Evolutionary conservation across 352 stramenopile genomes (phyloP).

Genomic region (Salisapilia sapeloensis): DNA sequence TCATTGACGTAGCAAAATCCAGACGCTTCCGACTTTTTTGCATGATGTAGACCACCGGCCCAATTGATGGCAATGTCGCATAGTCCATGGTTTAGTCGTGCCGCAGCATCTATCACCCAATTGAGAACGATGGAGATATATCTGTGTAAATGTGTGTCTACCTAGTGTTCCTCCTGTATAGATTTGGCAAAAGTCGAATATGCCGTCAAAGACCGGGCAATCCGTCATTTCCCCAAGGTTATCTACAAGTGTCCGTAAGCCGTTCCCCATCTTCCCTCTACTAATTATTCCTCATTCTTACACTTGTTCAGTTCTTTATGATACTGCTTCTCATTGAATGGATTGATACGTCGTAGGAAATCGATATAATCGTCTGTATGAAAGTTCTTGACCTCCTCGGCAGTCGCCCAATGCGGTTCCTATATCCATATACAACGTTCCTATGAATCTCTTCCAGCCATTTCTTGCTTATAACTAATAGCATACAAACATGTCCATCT

Average conservation of each 20-base stretch:
- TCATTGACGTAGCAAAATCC: constrained; percentile 91
- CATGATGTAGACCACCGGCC: constrained; percentile 88
- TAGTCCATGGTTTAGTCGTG: constrained; percentile 79
- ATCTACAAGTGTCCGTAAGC: constrained; percentile 14
- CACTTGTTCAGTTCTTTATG: constrained; percentile 10
- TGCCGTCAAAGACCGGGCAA: constrained; percentile 88
- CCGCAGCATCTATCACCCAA: constrained; percentile 47
- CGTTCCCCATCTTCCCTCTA: neutral
- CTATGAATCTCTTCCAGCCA: no score
- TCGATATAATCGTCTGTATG: constrained; percentile 88
- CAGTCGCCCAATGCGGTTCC: constrained; percentile 7
- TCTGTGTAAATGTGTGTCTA: constrained; percentile 1
- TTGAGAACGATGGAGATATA: no score
- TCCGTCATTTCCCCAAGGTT: constrained; percentile 84
- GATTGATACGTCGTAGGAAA: constrained; percentile 78
- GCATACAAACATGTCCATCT: constrained; percentile 85
- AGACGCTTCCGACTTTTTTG: constrained; percentile 86
- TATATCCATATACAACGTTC: constrained; percentile 4
- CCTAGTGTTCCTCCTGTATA: constrained; percentile 79
- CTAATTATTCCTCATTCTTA: constrained; percentile 1
- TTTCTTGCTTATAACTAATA: neutral
- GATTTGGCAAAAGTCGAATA: constrained; percentile 88
- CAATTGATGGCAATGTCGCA: constrained; percentile 90
- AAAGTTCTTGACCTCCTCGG: constrained; percentile 80
- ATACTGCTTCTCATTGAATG: constrained; percentile 54